These are phyloP conservation scores for Ascosphaera apis DNA, from an alignment of 2,329 filamentous ascomycete genomes.

Conservation along the genomic window DNA sequence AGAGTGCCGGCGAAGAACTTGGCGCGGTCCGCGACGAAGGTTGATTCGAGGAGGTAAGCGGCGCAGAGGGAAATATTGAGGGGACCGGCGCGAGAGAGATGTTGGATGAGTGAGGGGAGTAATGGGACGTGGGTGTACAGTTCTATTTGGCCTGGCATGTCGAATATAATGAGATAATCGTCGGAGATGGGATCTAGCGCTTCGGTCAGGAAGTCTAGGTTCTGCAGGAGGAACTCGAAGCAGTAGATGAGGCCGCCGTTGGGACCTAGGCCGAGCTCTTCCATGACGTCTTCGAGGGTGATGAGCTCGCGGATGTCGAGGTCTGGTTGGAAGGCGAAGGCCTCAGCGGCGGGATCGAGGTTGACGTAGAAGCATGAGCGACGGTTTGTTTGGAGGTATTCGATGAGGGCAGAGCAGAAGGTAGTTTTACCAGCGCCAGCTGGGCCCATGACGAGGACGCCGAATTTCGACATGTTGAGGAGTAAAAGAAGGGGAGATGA, in stretches of 20 bases:
- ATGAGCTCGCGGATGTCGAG: conserved; percentile 92
- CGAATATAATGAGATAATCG: conserved; percentile 91
- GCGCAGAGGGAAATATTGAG: conserved; percentile 84
- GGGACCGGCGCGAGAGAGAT: conserved; percentile 53
- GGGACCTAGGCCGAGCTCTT: conserved; percentile 71
- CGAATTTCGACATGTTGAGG: conserved; percentile 64
- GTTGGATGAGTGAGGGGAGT: conserved; percentile 60
- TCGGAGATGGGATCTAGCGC: conserved; percentile 69
- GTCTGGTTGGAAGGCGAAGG: conserved; percentile 76
- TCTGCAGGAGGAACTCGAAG: conserved; percentile 87
- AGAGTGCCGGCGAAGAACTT: conserved; percentile 96
- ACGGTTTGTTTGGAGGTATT: conserved; percentile 70
- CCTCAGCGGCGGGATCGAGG: conserved; percentile 85
- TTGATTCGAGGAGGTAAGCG: conserved; percentile 82
- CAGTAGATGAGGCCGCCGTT: conserved; percentile 91
- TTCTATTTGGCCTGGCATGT: conserved; percentile 98
- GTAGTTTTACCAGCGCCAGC: conserved; percentile 94
- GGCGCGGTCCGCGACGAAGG: conserved; percentile 82
- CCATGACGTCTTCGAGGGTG: conserved; percentile 87
- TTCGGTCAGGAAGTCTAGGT: conserved; percentile 76
- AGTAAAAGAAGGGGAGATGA: neutral
- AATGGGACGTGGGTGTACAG: conserved; percentile 94
- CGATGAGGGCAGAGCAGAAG: conserved; percentile 82
- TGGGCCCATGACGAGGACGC: conserved; percentile 85
- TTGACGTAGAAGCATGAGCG: conserved; percentile 97